phyloP scores from a whole-genome alignment of 805 yeast species.

The Candida ascalaphidarum region DNA sequence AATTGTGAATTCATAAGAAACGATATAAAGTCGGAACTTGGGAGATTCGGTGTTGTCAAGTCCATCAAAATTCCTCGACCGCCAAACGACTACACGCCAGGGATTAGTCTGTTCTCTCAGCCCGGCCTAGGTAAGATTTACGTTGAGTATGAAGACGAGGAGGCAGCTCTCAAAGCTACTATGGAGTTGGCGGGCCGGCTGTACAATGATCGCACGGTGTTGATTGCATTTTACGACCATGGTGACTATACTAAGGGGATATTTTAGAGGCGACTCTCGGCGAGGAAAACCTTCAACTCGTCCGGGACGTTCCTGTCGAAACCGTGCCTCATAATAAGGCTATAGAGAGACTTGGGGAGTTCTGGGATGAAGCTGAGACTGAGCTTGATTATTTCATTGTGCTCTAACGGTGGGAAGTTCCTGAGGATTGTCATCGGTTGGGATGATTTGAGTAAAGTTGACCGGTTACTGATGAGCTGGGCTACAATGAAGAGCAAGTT shows the following conservation, averaged over 20 bases:
- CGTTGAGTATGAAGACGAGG: conserved; percentile 49
- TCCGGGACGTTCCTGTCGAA: conserved; percentile 39
- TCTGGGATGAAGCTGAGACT: conserved; percentile 74
- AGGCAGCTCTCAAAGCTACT: conserved; percentile 47
- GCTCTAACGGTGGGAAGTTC: conserved; percentile 63
- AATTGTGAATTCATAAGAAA: conserved; percentile 40
- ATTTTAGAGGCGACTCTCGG: conserved; percentile 5
- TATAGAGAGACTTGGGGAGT: conserved; percentile 60
- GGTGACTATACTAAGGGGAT: conserved; percentile 44
- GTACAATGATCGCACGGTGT: conserved; percentile 60
- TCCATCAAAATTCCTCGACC: conserved; percentile 58
- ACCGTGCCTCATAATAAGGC: conserved; percentile 54
- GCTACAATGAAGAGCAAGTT: conserved; percentile 80
- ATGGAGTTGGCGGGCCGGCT: conserved; percentile 55
- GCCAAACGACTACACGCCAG: conserved; percentile 38
- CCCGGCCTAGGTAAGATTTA: conserved; percentile 68
- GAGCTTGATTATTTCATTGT: conserved; percentile 66
- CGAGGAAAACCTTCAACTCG: conserved; percentile 14
- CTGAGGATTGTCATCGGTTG: conserved; percentile 73
- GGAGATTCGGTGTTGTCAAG: conserved; percentile 42
- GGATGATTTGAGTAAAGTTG: conserved; percentile 44
- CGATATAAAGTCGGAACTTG: conserved; percentile 44
- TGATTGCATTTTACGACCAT: conserved; percentile 56
- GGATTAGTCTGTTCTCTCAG: conserved; percentile 25
- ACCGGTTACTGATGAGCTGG: conserved; percentile 64